Base-by-base conservation (phyloP, 805 yeast genomes). In the Cephaloascus albidus region DNA sequence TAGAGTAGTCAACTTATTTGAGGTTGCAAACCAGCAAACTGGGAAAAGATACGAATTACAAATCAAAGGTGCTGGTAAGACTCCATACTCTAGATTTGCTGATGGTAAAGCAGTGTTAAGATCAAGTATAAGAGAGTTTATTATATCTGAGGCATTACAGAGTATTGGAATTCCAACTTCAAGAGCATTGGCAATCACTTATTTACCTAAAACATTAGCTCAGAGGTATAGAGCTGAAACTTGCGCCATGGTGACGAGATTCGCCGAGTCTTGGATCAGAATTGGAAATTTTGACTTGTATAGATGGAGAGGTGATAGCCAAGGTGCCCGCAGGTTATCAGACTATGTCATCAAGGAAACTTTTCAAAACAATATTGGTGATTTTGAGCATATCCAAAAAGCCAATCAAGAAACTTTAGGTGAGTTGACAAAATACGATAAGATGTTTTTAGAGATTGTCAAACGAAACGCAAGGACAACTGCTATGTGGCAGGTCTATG, bases 31-130 rank as follows among this genome's bases (percentile, higher is more conserved):
- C 47, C 50, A 49, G 2, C 46, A 43, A 3, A 67, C 73, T 17
- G 57, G 71, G 4, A 48, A 51, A 19, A 55, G 59, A 28, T 80
- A 70, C 49, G 90, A 81, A 45, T 47, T 90, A 2, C 97, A 90
- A 60, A 60, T 90, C 45, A 90, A 90, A 61, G 98, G 98, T 0
- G 78, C 93, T 3, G 98, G 98, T 0, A 65, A 74, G 47, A 90
- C 97, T 0, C 96, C 97, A 1, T 90, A 72, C 56, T 84, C 95
- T 0, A 71, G 98, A 43, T 90, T 89, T 68, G 97, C 96, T 1
- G 98, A 90, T 60, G 98, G 98, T 3, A 87, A 86, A 53, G 97
- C 97, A 0, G 95, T 88, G 4, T 51, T 90, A 26, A 63, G 96
- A 44, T 87, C 97, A 2, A 80, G 94, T 36, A 77, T 93, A 30